These are phyloP conservation scores for Trametes polyzona DNA, from an alignment of 1,284 basidiomycete species.

Conservation along the genomic window DNA sequence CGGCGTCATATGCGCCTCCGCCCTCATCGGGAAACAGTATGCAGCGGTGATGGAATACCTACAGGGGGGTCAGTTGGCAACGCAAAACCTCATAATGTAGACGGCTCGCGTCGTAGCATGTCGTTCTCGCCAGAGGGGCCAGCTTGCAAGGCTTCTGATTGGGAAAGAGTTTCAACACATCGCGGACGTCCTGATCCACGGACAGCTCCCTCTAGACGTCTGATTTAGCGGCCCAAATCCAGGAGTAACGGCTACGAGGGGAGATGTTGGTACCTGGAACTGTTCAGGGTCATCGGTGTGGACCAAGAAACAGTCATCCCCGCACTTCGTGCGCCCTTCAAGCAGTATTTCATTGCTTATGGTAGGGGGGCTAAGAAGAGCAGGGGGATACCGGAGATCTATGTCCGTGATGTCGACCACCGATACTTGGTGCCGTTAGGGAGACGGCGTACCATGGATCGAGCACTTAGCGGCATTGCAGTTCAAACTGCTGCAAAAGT, in stretches of 20 bases:
- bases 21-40: slow-evolving; percentile 18
- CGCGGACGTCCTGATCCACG: slow-evolving; percentile 6
- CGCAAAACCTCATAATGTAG: slow-evolving; percentile 17
- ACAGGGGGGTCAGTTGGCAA: too few species aligned
- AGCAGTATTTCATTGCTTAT: neutral
- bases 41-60: slow-evolving; percentile 36
- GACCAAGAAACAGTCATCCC: neutral
- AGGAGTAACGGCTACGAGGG: too few species aligned
- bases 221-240: neutral
- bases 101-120: slow-evolving; percentile 43
- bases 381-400: neutral
- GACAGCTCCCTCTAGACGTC: neutral
- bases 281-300: neutral
- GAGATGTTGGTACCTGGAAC: neutral
- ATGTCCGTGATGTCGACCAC: neutral
- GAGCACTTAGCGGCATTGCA: slow-evolving; percentile 30
- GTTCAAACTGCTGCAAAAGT: slow-evolving; percentile 38
- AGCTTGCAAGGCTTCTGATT: slow-evolving; percentile 42
- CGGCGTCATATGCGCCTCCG: neutral
- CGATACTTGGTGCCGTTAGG: too few species aligned
- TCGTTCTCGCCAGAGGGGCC: slow-evolving; percentile 41
- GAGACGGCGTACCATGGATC: slow-evolving; percentile 28
- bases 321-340: neutral
- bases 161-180: slow-evolving; percentile 36
- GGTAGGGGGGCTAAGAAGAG: neutral